phyloP scores from a whole-genome alignment of 1,284 basidiomycete genomes.

The Volvariella surrecta region DNA sequence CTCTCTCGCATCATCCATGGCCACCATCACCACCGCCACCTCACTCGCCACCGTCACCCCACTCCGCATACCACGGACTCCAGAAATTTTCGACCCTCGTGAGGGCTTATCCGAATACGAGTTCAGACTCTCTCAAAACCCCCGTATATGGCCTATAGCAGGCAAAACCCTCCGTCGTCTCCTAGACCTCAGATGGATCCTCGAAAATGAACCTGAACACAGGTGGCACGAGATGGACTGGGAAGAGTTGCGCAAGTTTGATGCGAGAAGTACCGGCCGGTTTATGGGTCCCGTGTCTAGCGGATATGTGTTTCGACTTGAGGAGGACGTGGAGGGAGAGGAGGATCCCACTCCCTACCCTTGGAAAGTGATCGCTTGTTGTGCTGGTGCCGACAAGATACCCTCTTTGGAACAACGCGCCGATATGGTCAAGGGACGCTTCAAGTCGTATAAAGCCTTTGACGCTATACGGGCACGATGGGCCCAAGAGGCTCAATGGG shows the following conservation, averaged over 20 bases:
- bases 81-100: constrained; percentile 35
- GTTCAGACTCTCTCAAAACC: constrained; percentile 20
- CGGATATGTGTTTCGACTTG: constrained; percentile 4
- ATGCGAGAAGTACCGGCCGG: constrained; percentile 12
- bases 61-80: constrained; percentile 11
- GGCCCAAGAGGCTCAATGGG: no score
- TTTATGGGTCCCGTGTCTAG: constrained; percentile 8
- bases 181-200: constrained; percentile 39
- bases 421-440: constrained; percentile 7
- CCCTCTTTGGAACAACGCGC: constrained; percentile 11
- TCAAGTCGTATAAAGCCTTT: constrained; percentile 5
- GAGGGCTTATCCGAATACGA: constrained; percentile 25
- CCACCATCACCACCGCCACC: constrained; percentile 9
- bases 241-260: constrained; percentile 29
- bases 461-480: constrained; percentile 6
- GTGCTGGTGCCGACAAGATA: constrained; percentile 11
- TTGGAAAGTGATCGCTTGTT: no score
- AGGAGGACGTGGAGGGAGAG: constrained; percentile 10
- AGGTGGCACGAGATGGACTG: constrained; percentile 34
- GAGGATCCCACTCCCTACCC: no score
- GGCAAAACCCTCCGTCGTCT: constrained; percentile 39
- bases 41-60: constrained; percentile 3
- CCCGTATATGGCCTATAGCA: constrained; percentile 25
- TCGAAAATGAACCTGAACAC: constrained; percentile 26
- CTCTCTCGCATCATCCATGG: constrained; percentile 6